Evolutionary conservation across 305 asterid genomes (phyloP), one percentile per base, ranked within the genome.

Genomic region (Caryopteris hybrid): DNA sequence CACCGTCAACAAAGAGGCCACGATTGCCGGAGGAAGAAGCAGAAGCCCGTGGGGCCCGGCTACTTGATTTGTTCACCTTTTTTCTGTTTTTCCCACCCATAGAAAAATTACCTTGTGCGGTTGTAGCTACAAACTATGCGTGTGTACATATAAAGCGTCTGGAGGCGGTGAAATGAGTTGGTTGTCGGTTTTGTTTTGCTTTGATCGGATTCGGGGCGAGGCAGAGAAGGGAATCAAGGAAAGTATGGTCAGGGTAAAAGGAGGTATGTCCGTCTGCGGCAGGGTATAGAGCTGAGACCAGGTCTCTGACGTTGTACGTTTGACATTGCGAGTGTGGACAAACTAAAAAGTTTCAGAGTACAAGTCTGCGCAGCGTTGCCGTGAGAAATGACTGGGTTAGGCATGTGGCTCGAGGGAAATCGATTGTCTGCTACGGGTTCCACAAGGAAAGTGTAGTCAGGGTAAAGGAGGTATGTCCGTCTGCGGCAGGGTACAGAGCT

Each of bases 1-100:
- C 96, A 17, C 99, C 99, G 65, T 81, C 92, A 6, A 90, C 91
- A 65, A 90, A 93, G 70, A 84, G 83, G 29, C 80, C 83, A 53
- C 74, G 90, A 54, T 63, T 78, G 64, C 74, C 64, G 11, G 77
- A 33, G 45, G 83, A 72, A 38, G 84, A 48, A 52, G 80, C 71
- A 45, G 69, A 29, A 5, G 78, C 46, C 38, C 78, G 74, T 0
- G 76, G 60, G 62, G 77, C 73, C 11, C 88, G 78, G 70, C 79
- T 70, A 59, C 70, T 89, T 3, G 85, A 55, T 85, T 88, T 86
- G 64, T 61, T 89, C 72, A 73, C 54, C 34, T 64, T 83, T 72
- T 81, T 89, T 60, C 81, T 69, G 77, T 71, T 73, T 64, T 61
- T 81, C 48, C 93, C 92, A 67, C 86, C 95, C 71, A 83, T 83